phyloP scores from a whole-genome alignment of 192 early-diverging fungal genomes.

The Entomortierella parvispora region DNA sequence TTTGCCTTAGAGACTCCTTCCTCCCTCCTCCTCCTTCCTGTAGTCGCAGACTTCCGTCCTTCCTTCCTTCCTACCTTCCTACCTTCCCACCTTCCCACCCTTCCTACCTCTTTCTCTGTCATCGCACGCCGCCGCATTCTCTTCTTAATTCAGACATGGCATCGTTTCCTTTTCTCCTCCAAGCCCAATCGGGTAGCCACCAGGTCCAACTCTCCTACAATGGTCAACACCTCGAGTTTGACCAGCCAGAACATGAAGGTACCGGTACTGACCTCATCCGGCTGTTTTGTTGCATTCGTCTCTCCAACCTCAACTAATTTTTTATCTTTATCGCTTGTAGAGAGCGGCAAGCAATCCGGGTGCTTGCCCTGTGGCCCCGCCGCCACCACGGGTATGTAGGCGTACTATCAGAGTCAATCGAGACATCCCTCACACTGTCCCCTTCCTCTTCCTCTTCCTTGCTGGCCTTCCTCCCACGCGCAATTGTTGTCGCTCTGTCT shows the following conservation, averaged over 20 bases:
- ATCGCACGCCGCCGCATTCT: not conserved
- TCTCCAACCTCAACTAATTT: not conserved
- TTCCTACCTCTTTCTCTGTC: not conserved
- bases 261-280: not conserved
- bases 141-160: conserved; percentile 14
- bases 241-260: conserved; percentile 25
- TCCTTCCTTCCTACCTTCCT: not conserved
- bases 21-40: not conserved
- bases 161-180: conserved; percentile 39
- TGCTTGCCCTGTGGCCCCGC: conserved; percentile 41
- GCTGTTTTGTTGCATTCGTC: not conserved
- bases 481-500: too few relatives aligned
- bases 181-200: conserved; percentile 14
- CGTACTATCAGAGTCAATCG: not conserved
- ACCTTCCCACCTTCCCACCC: too few relatives aligned
- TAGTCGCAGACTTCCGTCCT: not conserved
- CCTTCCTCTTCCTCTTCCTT: not conserved
- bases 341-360: conserved; percentile 25
- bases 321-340: not conserved
- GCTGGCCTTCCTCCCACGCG: too few relatives aligned
- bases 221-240: conserved; percentile 41
- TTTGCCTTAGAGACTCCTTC: not conserved
- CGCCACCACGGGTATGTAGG: conserved; percentile 10
- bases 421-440: not conserved
- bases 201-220: conserved; percentile 41